These are phyloP conservation scores for Boletus barrowsii DNA, from an alignment of 768 basidiomycete species.

Conservation along the genomic window DNA sequence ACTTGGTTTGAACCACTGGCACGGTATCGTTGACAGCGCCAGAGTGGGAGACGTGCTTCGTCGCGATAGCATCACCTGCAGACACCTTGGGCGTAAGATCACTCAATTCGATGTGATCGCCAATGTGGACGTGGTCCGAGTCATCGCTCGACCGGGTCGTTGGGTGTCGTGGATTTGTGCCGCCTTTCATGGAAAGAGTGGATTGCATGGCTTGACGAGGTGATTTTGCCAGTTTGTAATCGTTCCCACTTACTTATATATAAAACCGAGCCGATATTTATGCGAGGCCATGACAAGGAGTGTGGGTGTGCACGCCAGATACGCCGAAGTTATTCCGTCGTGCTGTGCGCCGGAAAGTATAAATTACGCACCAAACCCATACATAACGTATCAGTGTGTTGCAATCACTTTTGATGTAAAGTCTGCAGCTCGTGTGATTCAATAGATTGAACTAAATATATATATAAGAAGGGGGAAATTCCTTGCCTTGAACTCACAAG, in stretches of 20 bases:
- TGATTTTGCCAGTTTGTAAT: background rate
- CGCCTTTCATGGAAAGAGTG: background rate
- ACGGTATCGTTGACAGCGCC: background rate
- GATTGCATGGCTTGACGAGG: slow-evolving; percentile 13
- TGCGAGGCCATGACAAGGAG: background rate
- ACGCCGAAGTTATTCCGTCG: too few species aligned
- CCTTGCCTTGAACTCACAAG: too few species aligned
- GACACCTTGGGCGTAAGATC: slow-evolving; percentile 2
- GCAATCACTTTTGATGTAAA: too few species aligned
- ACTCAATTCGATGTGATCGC: slow-evolving; percentile 1
- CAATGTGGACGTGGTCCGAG: too few species aligned
- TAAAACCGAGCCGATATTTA: background rate
- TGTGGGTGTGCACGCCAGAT: too few species aligned
- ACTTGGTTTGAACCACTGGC: slow-evolving; percentile 9
- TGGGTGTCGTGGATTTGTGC: slow-evolving; percentile 9
- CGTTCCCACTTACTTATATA: too few species aligned
- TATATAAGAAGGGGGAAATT: too few species aligned
- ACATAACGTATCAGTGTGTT: too few species aligned
- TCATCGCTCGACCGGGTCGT: background rate
- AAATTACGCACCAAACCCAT: too few species aligned
- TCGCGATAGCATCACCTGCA: background rate
- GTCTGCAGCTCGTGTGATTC: too few species aligned
- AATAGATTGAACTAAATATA: too few species aligned
- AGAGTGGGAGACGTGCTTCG: background rate
- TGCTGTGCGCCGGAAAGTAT: too few species aligned